Evolutionary conservation across 2,329 filamentous ascomycete species (phyloP).

Genomic region (Alternaria tenuissima): DNA sequence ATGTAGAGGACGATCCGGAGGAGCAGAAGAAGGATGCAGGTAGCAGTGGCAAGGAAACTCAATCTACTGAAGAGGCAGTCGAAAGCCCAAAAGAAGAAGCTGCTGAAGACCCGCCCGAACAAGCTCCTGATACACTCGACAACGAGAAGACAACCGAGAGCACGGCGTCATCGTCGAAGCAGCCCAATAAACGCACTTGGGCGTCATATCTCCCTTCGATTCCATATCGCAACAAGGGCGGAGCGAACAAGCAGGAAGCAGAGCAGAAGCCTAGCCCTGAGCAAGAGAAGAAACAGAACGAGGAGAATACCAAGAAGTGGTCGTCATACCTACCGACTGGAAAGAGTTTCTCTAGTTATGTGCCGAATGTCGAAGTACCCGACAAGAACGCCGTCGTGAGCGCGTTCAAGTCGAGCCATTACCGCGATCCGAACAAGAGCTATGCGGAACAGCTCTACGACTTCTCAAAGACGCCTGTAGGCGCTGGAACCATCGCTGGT

Average conservation of each 20-base stretch:
- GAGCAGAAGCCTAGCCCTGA: constrained; percentile 36
- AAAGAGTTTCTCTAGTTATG: constrained; percentile 58
- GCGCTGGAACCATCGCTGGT: constrained; percentile 56
- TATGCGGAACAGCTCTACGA: constrained; percentile 60
- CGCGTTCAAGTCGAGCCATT: constrained; percentile 55
- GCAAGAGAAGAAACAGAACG: constrained; percentile 44
- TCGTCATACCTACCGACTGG: constrained; percentile 58
- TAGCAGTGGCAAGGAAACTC: constrained; percentile 10
- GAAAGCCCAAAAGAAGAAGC: constrained; percentile 26
- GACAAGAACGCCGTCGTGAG: constrained; percentile 54
- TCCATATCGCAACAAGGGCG: constrained; percentile 44
- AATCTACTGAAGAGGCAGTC: constrained; percentile 7
- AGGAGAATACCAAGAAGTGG: constrained; percentile 54
- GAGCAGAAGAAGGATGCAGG: constrained; percentile 14
- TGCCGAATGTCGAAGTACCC: constrained; percentile 51
- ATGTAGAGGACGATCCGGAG: constrained; percentile 4
- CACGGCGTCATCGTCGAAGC: constrained; percentile 19
- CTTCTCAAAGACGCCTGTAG: constrained; percentile 61
- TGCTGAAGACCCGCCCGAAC: constrained; percentile 39
- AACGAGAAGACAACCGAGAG: constrained; percentile 21
- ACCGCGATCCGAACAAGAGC: constrained; percentile 58
- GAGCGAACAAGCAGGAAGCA: constrained; percentile 23
- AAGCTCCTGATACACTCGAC: constrained; percentile 38
- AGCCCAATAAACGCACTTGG: constrained; percentile 47
- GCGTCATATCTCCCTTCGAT: constrained; percentile 52